Percentiles rank a stretch among this genome's conserved stretches.
Evolutionary conservation across 805 yeast genomes (phyloP).

Genomic region (Hanseniaspora taiwanica): DNA sequence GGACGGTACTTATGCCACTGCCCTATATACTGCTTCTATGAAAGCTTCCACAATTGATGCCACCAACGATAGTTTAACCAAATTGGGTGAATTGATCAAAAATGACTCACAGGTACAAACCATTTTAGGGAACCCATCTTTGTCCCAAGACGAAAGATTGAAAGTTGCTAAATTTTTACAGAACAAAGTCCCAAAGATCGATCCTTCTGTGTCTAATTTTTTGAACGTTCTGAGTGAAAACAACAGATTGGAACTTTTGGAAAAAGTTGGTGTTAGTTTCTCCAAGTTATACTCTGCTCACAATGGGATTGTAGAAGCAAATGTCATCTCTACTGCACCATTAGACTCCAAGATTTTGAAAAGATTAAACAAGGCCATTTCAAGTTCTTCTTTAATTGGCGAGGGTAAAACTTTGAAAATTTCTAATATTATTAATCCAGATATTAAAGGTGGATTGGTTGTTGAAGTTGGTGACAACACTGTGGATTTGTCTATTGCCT

Average conservation of each 20-base stretch:
- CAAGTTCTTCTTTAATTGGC: constrained; percentile 72
- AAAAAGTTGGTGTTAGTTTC: constrained; percentile 56
- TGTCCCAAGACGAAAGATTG: constrained; percentile 62
- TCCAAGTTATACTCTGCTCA: constrained; percentile 71
- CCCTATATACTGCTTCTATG: constrained; percentile 83
- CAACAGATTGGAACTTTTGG: constrained; percentile 73
- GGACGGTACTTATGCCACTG: constrained; percentile 95
- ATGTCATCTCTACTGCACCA: constrained; percentile 75
- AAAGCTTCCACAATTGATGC: constrained; percentile 65
- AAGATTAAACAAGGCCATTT: constrained; percentile 67
- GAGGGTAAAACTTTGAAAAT: constrained; percentile 75
- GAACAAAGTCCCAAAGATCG: constrained; percentile 33
- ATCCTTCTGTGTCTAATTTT: constrained; percentile 65
- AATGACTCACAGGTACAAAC: constrained; percentile 51
- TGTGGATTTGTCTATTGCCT: constrained; percentile 78
- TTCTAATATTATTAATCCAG: constrained; percentile 73
- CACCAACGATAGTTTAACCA: constrained; percentile 50
- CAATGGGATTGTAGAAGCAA: constrained; percentile 86
- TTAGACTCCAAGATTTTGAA: constrained; percentile 69
- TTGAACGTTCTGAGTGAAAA: constrained; percentile 80
- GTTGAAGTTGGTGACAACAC: constrained; percentile 96
- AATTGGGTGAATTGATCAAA: constrained; percentile 40
- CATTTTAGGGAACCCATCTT: constrained; percentile 70
- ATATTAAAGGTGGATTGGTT: constrained; percentile 87
- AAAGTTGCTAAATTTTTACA: constrained; percentile 49